phyloP scores from a whole-genome alignment of 768 basidiomycete genomes.

The Psilocybe azurescens region DNA sequence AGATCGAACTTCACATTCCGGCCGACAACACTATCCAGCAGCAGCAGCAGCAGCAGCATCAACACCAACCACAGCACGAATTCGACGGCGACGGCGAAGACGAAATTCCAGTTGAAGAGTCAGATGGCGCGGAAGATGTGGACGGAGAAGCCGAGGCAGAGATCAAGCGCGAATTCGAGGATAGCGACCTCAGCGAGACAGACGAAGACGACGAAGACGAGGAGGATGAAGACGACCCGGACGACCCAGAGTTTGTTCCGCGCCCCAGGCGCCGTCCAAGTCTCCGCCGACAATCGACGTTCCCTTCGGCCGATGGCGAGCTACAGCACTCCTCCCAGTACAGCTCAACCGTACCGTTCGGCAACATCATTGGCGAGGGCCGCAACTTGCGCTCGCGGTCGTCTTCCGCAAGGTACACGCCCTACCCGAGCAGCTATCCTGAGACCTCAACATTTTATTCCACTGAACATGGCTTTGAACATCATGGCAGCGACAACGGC shows the following conservation, averaged over 20 bases:
- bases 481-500: conserved; percentile 8
- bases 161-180: conserved; percentile 13
- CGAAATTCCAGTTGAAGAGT: conserved; percentile 6
- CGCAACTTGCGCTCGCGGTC: conserved; percentile 32
- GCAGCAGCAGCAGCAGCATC: conserved; percentile 14
- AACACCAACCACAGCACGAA: conserved; percentile 7
- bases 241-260: conserved; percentile 38
- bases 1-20: neutral
- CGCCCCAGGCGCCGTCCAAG: conserved; percentile 21
- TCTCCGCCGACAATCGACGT: conserved; percentile 17
- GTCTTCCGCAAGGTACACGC: conserved; percentile 28
- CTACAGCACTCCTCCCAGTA: conserved; percentile 9
- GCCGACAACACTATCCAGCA: conserved; percentile 4
- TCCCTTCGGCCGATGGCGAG: conserved; percentile 15
- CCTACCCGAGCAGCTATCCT: conserved; percentile 24
- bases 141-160: conserved; percentile 23
- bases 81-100: conserved; percentile 20
- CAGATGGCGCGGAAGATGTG: conserved; percentile 13
- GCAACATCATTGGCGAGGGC: conserved; percentile 20
- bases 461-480: conserved; percentile 11
- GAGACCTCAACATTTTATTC: conserved; percentile 7
- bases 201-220: conserved; percentile 33
- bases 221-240: conserved; percentile 33
- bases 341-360: conserved; percentile 10
- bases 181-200: conserved; percentile 24